Percentiles rank a stretch among this genome's conserved stretches.
Evolutionary conservation across 768 basidiomycete genomes (phyloP).

Genomic region (Cantharellus cinnabarinus): DNA sequence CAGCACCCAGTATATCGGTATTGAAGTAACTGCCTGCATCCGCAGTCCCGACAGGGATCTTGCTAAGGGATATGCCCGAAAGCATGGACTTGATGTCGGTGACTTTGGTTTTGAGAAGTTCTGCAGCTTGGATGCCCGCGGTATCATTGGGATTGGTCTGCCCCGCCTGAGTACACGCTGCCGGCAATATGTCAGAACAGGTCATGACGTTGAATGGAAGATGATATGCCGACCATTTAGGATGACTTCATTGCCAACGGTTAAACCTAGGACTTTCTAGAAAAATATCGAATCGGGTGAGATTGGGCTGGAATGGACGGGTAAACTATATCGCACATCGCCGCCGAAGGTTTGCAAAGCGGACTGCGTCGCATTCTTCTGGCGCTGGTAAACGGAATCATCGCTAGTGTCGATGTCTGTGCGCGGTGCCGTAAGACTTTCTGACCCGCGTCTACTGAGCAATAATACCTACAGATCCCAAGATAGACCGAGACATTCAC

Average conservation of each 20-base stretch:
- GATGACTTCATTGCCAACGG: constrained; percentile 85
- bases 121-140: constrained; percentile 37
- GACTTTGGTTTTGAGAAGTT: constrained; percentile 45
- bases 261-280: constrained; percentile 42
- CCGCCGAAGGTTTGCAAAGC: constrained; percentile 17
- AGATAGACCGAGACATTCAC: constrained; percentile 66
- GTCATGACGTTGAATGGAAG: neutral
- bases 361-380: constrained; percentile 41
- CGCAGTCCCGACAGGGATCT: constrained; percentile 56
- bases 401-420: constrained; percentile 27
- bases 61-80: constrained; percentile 30
- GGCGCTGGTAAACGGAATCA: constrained; percentile 47
- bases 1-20: constrained; percentile 34
- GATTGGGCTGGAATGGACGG: neutral
- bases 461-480: constrained; percentile 35
- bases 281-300: neutral
- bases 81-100: constrained; percentile 23
- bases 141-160: constrained; percentile 33
- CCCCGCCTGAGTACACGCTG: constrained; percentile 27
- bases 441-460: neutral
- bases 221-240: constrained; percentile 26
- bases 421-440: neutral
- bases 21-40: constrained; percentile 83
- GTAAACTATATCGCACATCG: neutral
- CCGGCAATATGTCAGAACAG: constrained; percentile 12